These are phyloP conservation scores for Penicillium crustosum DNA, from an alignment of 2,329 filamentous ascomycete genomes.

Conservation along the genomic window DNA sequence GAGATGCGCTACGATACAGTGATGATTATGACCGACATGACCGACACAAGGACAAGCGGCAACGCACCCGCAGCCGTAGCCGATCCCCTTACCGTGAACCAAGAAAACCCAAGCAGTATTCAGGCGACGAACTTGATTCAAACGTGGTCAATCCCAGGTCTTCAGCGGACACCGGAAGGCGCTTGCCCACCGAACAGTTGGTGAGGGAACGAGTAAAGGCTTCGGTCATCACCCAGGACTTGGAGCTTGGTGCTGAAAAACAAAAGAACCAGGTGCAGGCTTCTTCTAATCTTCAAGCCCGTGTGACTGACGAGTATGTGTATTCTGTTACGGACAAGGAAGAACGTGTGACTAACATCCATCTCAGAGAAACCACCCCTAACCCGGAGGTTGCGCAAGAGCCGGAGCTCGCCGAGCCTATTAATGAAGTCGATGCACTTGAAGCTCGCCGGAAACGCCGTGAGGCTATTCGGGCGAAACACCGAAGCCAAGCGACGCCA, in stretches of 20 bases:
- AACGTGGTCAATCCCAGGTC: conserved; percentile 28
- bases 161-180: conserved; percentile 44
- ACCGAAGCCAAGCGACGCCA: conserved; percentile 67
- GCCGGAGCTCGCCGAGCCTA: conserved; percentile 54
- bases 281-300: conserved; percentile 40
- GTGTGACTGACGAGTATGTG: conserved; percentile 46
- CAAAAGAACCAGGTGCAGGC: conserved; percentile 59
- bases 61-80: conserved; percentile 57
- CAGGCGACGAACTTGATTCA: conserved; percentile 35
- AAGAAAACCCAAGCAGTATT: conserved; percentile 41
- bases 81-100: conserved; percentile 47
- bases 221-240: conserved; percentile 56
- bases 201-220: conserved; percentile 64
- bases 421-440: conserved; percentile 80
- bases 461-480: conserved; percentile 82
- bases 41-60: conserved; percentile 54
- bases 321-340: conserved; percentile 5
- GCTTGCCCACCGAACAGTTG: conserved; percentile 58
- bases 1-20: conserved; percentile 48
- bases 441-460: conserved; percentile 81
- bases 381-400: conserved; percentile 25
- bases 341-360: conserved; percentile 13
- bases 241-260: conserved; percentile 68
- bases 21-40: conserved; percentile 50
- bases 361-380: conserved; percentile 19